These are phyloP conservation scores for Sugiyamaella smithiae DNA, from an alignment of 805 yeast genomes.

Conservation along the genomic window DNA sequence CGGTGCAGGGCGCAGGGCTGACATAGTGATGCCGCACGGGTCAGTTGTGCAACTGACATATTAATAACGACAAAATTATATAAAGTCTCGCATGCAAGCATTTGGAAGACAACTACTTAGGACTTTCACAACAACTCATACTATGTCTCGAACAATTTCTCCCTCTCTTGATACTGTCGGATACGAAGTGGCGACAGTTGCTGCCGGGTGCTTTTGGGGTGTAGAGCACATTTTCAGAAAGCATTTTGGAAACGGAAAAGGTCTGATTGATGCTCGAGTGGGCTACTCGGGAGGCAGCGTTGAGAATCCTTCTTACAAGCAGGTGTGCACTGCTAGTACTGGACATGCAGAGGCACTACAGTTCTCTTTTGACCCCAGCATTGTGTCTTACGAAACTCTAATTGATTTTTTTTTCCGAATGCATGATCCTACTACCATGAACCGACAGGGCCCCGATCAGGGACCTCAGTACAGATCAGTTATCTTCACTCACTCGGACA, in stretches of 20 bases:
- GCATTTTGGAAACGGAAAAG: constrained; percentile 56
- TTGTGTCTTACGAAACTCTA: constrained; percentile 57
- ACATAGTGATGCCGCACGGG: too few relatives aligned
- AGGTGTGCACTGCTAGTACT: constrained; percentile 77
- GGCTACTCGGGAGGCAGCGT: constrained; percentile 84
- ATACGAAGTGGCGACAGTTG: constrained; percentile 55
- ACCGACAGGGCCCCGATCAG: constrained; percentile 80
- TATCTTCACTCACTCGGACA: constrained; percentile 58
- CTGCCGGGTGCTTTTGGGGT: constrained; percentile 53
- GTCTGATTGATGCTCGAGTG: constrained; percentile 72
- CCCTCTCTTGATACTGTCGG: constrained; percentile 41
- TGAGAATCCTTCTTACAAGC: constrained; percentile 56
- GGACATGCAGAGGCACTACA: constrained; percentile 82
- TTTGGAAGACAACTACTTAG: too few relatives aligned
- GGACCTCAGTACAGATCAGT: constrained; percentile 93
- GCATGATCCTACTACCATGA: constrained; percentile 88
- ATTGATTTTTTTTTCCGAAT: constrained; percentile 83
- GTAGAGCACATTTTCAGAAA: constrained; percentile 80
- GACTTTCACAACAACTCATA: neutral
- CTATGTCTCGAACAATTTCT: constrained; percentile 16
- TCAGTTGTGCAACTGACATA: too few relatives aligned
- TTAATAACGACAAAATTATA: too few relatives aligned
- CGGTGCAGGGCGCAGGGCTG: too few relatives aligned
- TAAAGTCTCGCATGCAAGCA: too few relatives aligned
- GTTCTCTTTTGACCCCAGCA: constrained; percentile 71